Base-by-base conservation (phyloP, 2,329 filamentous ascomycete genomes). In the Apiospora saccharicola region DNA sequence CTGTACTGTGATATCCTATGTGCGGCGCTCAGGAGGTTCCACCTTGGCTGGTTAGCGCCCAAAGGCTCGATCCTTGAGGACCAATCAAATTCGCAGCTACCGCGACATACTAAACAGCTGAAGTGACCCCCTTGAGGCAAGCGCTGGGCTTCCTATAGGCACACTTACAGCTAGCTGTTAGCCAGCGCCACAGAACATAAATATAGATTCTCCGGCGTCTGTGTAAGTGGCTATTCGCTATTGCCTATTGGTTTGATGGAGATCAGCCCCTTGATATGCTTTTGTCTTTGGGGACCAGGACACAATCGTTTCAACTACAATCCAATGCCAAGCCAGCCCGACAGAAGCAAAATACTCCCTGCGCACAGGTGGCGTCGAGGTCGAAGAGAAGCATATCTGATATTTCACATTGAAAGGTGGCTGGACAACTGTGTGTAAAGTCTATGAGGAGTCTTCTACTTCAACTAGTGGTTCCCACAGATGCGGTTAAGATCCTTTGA, bases 1-100 rank as follows among this genome's bases (percentile, higher is more conserved):
- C 53, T 34, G 4, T 34, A 12, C 53, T 64, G n/a, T 41, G 10
- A 4, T 41, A n/a, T 41, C 57, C 57, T 41, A 41, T 64, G 30
- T 34, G 30, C 10, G 34, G 34, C 3, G 37, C 37, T 8, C 10
- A 10, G 37, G 53, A 7, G 53, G 30, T 37, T n/a, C 30, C 19
- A 61, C 30, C 6, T 4, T 64, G 34, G 22, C 4, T 22, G n/a
- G 14, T 61, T 61, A 61, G 57, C 57, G 57, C 34, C 57, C 57
- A 64, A 7, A 41, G 57, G 41, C 34, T 24, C 34, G 34, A 41
- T 64, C 57, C 57, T 41, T 41, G 57, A 64, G 57, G 57, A 64
- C 57, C 57, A 64, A 64, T 64, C 57, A 64, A 41, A 64, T 64
- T 22, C 19, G 16, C 16, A 34, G 8, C 22, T 64, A n/a, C 30